A percentile compares a stretch with the other conserved stretches of the same genome.
Evolutionary conservation across 345 rosid species (phyloP).

Genomic region (Barbarea vulgaris): DNA sequence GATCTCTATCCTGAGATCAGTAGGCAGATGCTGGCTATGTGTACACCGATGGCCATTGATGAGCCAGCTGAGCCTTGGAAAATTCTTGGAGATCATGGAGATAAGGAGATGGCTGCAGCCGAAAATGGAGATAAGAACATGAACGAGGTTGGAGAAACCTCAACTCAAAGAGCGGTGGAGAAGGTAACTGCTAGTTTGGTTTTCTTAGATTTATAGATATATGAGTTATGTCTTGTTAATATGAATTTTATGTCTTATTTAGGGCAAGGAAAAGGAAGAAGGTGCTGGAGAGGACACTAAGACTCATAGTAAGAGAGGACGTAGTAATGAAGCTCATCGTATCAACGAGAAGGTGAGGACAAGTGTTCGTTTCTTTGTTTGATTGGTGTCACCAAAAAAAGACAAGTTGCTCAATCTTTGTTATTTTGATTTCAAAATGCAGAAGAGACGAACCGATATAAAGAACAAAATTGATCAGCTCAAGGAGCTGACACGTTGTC

Average conservation of each 20-base stretch:
- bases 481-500: constrained; percentile 3
- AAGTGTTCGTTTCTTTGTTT: not conserved
- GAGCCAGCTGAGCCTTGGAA: not conserved
- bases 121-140: not conserved
- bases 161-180: not conserved
- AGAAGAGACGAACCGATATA: constrained; percentile 29
- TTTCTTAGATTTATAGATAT: not conserved
- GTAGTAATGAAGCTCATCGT: constrained; percentile 3
- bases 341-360: constrained; percentile 1
- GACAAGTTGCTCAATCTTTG: not conserved
- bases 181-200: not conserved
- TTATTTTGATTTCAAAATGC: not conserved
- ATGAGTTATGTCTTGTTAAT: not conserved
- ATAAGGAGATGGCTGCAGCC: not conserved
- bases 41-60: constrained; percentile 19
- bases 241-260: not conserved
- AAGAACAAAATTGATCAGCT: not conserved
- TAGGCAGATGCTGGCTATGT: constrained; percentile 1
- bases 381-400: not conserved
- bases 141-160: not conserved
- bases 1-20: not conserved
- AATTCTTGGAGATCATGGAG: not conserved
- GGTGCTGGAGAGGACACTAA: not conserved
- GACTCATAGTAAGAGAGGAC: constrained; percentile 29
- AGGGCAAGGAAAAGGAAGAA: not conserved